Base-by-base conservation (phyloP, 2,329 filamentous ascomycete species). In the Penicillium glabrum region DNA sequence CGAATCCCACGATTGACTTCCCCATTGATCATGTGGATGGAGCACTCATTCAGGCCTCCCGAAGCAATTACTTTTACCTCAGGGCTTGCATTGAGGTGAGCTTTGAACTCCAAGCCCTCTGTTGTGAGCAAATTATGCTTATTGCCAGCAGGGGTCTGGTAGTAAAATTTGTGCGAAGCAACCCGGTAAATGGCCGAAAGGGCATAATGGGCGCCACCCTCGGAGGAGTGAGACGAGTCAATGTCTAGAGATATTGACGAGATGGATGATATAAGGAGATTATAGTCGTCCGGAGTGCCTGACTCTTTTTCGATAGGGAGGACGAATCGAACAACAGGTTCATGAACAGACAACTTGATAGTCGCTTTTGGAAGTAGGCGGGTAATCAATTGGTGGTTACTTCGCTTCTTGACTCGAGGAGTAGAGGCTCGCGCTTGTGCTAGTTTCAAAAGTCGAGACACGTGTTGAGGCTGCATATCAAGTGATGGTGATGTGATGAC, bases 401-500 rank as follows among this genome's bases (percentile, higher is more conserved):
- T 70, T 53, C 80, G 81, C 63, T 80, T 80, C 57, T 81, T 72
- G 5, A 65, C 58, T 33, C 67, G 75, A 46, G 72, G 73, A n/a
- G 76, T 75, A 19, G 73, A 69, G 64, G 68, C 69, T 55, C 80
- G 83, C 8, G 81, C 81, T 63, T 87, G 88, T 44, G 92, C 78
- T 61, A 98, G 81, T 21, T 90, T 89, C 47, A 96, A 79, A 23
- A 98, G 80, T 9, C 97, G 82, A 2, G 95, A 93, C 16, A 99
- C 80, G 77, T 98, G 93, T 62, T 91, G 90, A 3, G 95, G 93
- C 70, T 96, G 91, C 33, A 99, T 81, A 72, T 99, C 95, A 50
- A 98, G 81, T 0, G 95, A 97, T 0, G 95, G 95, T 5, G 95
- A 99, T 0, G 95, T 99, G 58, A 98, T 87, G 46, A 99, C 93